phyloP scores from a whole-genome alignment of 1,284 basidiomycete species.

The Filobasidium uniguttulatum region DNA sequence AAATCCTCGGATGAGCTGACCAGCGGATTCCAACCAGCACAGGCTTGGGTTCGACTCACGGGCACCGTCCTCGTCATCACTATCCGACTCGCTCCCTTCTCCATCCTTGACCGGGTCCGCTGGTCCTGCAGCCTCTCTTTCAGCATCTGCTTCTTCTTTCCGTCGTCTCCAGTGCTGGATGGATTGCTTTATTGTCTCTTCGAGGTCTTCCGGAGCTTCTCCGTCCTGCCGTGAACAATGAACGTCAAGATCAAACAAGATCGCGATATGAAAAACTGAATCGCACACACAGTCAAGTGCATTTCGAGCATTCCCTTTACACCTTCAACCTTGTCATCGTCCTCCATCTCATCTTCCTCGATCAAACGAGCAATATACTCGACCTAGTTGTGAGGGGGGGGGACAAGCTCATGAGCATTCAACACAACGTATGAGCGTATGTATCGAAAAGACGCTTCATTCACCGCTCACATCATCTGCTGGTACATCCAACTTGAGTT shows the following conservation, averaged over 20 bases:
- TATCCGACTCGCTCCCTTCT: conserved; percentile 3
- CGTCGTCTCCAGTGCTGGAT: conserved; percentile 25
- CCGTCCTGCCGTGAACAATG: too few relatives aligned
- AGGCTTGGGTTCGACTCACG: too few relatives aligned
- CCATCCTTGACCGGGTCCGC: conserved; percentile 6
- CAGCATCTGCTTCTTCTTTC: conserved; percentile 2
- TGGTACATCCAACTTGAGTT: conserved; percentile 23
- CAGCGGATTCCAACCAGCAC: too few relatives aligned
- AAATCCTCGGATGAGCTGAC: too few relatives aligned
- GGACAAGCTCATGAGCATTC: not conserved
- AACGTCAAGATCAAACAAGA: conserved; percentile 3
- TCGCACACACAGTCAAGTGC: conserved; percentile 22
- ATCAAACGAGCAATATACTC: conserved; percentile 36
- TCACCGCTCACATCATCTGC: conserved; percentile 27
- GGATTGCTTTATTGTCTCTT: conserved; percentile 22
- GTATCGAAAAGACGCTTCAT: not conserved
- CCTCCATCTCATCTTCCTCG: conserved; percentile 35
- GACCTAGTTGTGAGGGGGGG: conserved; percentile 18
- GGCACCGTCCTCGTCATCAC: not conserved
- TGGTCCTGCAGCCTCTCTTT: conserved; percentile 2
- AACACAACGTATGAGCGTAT: too few relatives aligned
- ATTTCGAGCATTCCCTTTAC: conserved; percentile 35
- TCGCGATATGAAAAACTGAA: not conserved
- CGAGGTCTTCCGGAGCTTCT: conserved; percentile 16
- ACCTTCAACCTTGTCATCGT: conserved; percentile 35